phyloP scores from a whole-genome alignment of 257 asterid genomes.

The Solanum tarijense region DNA sequence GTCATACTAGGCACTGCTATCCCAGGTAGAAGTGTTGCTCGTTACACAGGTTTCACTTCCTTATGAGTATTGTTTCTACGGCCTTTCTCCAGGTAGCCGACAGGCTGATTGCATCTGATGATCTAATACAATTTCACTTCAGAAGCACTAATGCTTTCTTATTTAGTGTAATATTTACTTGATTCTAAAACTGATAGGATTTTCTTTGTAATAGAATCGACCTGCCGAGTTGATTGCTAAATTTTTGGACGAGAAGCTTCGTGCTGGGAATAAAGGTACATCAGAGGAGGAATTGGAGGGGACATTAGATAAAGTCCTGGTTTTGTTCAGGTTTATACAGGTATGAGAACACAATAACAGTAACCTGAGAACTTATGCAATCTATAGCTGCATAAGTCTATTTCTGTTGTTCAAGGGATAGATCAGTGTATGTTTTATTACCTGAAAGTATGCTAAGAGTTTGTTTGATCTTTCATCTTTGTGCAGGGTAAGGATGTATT shows the following conservation, averaged over 20 bases:
- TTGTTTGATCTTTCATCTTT: not conserved
- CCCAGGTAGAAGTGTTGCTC: not conserved
- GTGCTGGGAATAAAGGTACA: constrained; percentile 97
- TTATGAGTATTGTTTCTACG: not conserved
- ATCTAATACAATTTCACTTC: not conserved
- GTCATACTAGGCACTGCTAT: not conserved
- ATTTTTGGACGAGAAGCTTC: constrained; percentile 95
- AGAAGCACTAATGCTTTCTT: not conserved
- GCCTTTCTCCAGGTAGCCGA: not conserved
- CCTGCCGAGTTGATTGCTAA: constrained; percentile 97
- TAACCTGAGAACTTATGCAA: not conserved
- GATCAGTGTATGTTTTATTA: not conserved
- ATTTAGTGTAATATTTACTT: not conserved
- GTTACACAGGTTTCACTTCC: not conserved
- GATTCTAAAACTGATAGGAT: not conserved
- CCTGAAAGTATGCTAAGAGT: not conserved
- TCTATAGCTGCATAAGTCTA: not conserved
- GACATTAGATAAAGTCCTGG: constrained; percentile 91
- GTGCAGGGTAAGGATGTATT: constrained; percentile 41
- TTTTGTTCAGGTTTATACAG: constrained; percentile 93
- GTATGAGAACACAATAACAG: constrained; percentile 18
- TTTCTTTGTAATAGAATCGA: constrained; percentile 53
- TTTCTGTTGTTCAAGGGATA: not conserved
- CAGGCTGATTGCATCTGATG: not conserved
- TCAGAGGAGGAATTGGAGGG: constrained; percentile 99